Base-by-base conservation (phyloP, 2,329 filamentous ascomycete species). In the Botrytis paeoniae region DNA sequence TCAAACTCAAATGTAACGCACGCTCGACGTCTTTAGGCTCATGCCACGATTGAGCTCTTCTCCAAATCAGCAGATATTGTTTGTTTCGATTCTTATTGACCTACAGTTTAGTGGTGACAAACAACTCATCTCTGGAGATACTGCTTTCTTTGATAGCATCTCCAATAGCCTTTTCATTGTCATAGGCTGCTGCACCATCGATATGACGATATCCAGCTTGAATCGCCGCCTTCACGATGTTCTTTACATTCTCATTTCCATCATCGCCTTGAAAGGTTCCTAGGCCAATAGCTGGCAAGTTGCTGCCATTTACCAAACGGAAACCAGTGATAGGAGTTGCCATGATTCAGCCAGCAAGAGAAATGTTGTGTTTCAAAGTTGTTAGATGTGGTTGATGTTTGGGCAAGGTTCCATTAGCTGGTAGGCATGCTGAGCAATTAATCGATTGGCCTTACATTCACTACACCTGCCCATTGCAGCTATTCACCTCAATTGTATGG, bases 41-140 rank as follows among this genome's bases (percentile, higher is more conserved):
- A 57, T 73, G 69, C 51, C 61, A 71, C 1, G 51, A 51, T 62
- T 71, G 51, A n/a, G 60, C 41, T 14, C 68, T 66, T 39, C 22
- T 5, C 25, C 51, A 4, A 32, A 22, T 57, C n/a, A n/a, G 32
- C 57, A 41, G 22, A 35, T 18, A 6, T n/a, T 29, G 18, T 22
- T 29, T 16, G 7, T 16, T 10, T 39, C 10, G 1, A 45, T 29
- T 32, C 14, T 12, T 5, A 9, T 39, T n/a, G 22, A 20, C 45
- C 37, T 59, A 32, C n/a, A 57, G 4, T 57, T 51, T 59, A 2
- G 61, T 68, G 7, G 51, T 62, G 25, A 87, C 81, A 61, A 80
- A 80, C 14, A 85, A 81, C 4, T 84, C 80, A 45, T 77, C 79
- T 29, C 82, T 81, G 73, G 79, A 78, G 73, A 83, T 74, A 75